phyloP scores from a whole-genome alignment of 2,329 filamentous ascomycete species.

The Verticillium albo-atrum region DNA sequence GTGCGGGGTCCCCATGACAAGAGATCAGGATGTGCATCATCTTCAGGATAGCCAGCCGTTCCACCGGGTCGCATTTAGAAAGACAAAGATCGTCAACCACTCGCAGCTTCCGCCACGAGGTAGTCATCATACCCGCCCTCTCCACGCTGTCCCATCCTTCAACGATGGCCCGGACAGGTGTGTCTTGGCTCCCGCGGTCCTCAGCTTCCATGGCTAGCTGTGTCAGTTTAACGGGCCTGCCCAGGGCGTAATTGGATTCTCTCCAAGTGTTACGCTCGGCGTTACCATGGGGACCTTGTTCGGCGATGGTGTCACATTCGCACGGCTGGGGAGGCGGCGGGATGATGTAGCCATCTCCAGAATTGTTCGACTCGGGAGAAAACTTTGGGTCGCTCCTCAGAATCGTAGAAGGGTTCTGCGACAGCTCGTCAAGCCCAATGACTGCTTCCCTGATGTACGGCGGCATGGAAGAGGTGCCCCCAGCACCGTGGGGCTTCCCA shows the following conservation, averaged over 20 bases:
- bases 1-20: constrained; percentile 18
- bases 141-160: constrained; percentile 10
- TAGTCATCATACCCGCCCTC: constrained; percentile 16
- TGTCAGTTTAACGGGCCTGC: constrained; percentile 6
- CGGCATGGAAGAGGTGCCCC: too few species aligned
- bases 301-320: too few species aligned
- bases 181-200: constrained; percentile 17
- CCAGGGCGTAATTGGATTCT: constrained; percentile 14
- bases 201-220: constrained; percentile 4
- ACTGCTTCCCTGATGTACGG: too few species aligned
- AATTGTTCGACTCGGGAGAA: too few species aligned
- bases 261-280: constrained; percentile 14
- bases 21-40: constrained; percentile 17
- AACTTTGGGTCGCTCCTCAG: too few species aligned
- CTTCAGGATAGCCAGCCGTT: constrained; percentile 17
- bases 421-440: too few species aligned
- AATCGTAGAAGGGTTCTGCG: too few species aligned
- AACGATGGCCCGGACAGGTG: constrained; percentile 16
- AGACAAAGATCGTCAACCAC: constrained; percentile 17
- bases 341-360: too few species aligned
- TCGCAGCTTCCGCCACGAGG: constrained; percentile 18
- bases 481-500: too few species aligned
- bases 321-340: too few species aligned
- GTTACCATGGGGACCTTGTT: too few species aligned
- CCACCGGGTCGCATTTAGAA: constrained; percentile 8